Evolutionary conservation across 169 alveolate species (phyloP).

Genomic region (Toxoplasma gondii): DNA sequence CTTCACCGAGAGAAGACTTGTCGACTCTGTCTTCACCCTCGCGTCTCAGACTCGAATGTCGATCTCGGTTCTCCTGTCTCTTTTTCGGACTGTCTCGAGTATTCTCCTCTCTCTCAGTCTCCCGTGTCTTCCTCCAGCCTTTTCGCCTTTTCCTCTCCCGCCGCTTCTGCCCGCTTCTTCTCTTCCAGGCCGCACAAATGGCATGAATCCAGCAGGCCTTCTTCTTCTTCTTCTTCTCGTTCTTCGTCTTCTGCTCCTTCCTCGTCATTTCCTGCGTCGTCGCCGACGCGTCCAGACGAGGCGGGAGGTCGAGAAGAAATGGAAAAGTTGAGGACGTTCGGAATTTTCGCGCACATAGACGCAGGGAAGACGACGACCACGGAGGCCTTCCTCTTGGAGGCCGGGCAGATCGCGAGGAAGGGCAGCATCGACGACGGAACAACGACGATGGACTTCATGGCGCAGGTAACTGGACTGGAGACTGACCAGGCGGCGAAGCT

Average conservation of each 20-base stretch:
- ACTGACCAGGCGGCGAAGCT: not conserved
- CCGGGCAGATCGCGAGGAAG: not conserved
- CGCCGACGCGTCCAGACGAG: not conserved
- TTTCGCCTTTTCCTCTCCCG: not conserved
- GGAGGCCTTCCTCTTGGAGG: conserved; percentile 86
- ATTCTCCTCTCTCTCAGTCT: not conserved
- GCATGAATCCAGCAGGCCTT: not conserved
- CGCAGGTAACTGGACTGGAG: conserved; percentile 11
- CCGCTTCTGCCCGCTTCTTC: not conserved
- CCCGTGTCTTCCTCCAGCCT: not conserved
- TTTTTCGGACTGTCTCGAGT: not conserved
- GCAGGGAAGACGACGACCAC: conserved; percentile 98
- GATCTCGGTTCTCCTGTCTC: not conserved
- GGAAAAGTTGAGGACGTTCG: conserved; percentile 82
- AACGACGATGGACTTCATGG: conserved; percentile 52
- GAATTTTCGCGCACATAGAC: conserved; percentile 97
- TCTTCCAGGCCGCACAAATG: not conserved
- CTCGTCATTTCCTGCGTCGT: not conserved
- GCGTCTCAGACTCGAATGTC: too few relatives aligned
- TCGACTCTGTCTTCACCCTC: not conserved
- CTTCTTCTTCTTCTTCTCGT: not conserved
- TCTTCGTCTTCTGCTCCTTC: not conserved
- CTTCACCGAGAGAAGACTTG: too few relatives aligned
- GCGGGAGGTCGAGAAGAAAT: conserved; percentile 49
- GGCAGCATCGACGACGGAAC: conserved; percentile 64